phyloP scores from a whole-genome alignment of 768 basidiomycete genomes.

The Leccinum subtestaceum region DNA sequence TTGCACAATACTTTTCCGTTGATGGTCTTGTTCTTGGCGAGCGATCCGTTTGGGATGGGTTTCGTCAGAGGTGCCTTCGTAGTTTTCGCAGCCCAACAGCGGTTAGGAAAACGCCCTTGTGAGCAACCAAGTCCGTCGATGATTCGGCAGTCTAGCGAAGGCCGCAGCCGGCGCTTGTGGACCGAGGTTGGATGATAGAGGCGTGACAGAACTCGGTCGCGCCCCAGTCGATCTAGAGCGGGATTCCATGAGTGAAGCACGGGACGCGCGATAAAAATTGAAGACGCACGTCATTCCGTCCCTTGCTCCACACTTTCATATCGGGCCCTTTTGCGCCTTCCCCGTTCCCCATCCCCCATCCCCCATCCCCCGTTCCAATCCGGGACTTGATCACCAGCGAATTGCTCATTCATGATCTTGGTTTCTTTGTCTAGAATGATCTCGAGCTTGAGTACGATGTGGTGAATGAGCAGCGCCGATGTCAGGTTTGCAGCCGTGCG shows the following conservation, averaged over 20 bases:
- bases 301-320: constrained; percentile 88
- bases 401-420: constrained; percentile 83
- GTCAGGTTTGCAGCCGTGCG: constrained; percentile 52
- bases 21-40: constrained; percentile 68
- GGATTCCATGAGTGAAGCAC: constrained; percentile 7
- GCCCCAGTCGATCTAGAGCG: constrained; percentile 76
- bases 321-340: constrained; percentile 79
- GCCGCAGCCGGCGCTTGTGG: constrained; percentile 82
- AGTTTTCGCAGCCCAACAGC: constrained; percentile 75
- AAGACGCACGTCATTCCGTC: constrained; percentile 65
- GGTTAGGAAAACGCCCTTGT: constrained; percentile 85
- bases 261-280: neutral
- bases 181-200: constrained; percentile 93
- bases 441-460: constrained; percentile 86
- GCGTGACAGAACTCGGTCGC: constrained; percentile 91
- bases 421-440: constrained; percentile 88
- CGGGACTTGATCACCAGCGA: constrained; percentile 82
- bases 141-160: constrained; percentile 85
- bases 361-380: constrained; percentile 50
- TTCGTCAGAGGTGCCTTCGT: constrained; percentile 50
- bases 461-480: constrained; percentile 79
- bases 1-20: constrained; percentile 86
- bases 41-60: constrained; percentile 56
- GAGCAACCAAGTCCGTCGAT: constrained; percentile 74
- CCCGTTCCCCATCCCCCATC: constrained; percentile 39